Conservation (phyloP, 257 asterid genomes). For the Solanum chilense region DNA sequence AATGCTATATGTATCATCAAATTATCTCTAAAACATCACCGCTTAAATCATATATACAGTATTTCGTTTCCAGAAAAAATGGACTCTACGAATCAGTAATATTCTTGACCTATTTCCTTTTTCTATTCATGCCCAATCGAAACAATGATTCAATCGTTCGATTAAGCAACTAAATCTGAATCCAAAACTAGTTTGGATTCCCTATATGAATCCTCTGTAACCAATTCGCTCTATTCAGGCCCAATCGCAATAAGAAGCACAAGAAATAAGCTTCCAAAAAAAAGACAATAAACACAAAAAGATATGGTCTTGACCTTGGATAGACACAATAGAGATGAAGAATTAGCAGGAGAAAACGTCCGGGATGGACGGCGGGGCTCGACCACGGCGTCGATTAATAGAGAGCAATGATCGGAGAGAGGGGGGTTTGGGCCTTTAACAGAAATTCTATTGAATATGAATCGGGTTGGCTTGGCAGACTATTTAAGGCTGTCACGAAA, state of each 20-base stretch:
- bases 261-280: neutral
- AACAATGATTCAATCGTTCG: neutral
- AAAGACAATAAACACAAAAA: neutral
- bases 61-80: neutral
- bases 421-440: neutral
- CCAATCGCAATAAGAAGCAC: neutral
- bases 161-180: neutral
- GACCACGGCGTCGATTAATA: neutral
- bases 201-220: neutral
- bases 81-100: neutral
- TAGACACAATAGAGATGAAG: neutral
- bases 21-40: neutral
- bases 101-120: neutral
- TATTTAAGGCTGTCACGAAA: neutral
- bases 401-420: neutral
- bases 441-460: neutral
- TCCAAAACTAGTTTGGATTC: neutral
- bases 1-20: neutral
- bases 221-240: neutral
- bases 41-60: neutral
- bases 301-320: neutral
- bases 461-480: neutral
- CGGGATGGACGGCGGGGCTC: neutral
- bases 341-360: neutral
- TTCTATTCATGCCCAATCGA: neutral